A percentile compares a stretch with the other conserved stretches of the same genome.
phyloP scores from a whole-genome alignment of 768 basidiomycete species.

The Russula lepida region DNA sequence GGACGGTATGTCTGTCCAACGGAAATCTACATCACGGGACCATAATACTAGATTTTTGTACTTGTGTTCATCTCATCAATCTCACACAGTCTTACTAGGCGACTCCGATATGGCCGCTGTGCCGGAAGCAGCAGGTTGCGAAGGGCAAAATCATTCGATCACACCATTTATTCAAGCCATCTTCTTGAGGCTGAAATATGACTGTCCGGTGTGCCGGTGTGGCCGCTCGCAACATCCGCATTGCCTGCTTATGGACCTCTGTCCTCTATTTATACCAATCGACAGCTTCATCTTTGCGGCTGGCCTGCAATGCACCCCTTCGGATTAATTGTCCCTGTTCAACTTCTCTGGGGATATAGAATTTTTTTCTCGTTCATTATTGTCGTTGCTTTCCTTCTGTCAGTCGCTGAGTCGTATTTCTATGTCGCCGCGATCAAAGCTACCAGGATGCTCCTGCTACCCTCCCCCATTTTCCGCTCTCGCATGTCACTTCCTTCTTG shows the following conservation, averaged over 20 bases:
- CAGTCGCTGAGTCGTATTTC: conserved; percentile 4
- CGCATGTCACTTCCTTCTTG: conserved; percentile 60
- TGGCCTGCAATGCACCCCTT: conserved; percentile 34
- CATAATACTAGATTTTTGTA: not conserved
- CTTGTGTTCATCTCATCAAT: not conserved
- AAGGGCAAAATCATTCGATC: conserved; percentile 1
- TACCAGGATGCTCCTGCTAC: conserved; percentile 38
- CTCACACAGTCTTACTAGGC: not conserved
- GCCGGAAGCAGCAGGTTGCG: not conserved
- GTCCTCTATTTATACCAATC: conserved; percentile 6
- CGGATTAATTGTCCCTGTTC: conserved; percentile 33
- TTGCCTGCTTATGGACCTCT: not conserved
- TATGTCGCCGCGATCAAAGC: not conserved
- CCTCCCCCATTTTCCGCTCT: conserved; percentile 50
- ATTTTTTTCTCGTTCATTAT: conserved; percentile 10
- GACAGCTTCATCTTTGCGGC: not conserved
- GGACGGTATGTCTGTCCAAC: not conserved
- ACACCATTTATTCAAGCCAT: not conserved
- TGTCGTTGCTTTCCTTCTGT: conserved; percentile 24
- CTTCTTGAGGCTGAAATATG: conserved; percentile 4
- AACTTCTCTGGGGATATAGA: not conserved
- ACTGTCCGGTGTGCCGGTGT: not conserved
- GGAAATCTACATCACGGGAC: conserved; percentile 1
- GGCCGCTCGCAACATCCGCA: not conserved
- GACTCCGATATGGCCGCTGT: not conserved